Conservation (phyloP, 148 eudicot genomes). For the Rhododendron simsii region DNA sequence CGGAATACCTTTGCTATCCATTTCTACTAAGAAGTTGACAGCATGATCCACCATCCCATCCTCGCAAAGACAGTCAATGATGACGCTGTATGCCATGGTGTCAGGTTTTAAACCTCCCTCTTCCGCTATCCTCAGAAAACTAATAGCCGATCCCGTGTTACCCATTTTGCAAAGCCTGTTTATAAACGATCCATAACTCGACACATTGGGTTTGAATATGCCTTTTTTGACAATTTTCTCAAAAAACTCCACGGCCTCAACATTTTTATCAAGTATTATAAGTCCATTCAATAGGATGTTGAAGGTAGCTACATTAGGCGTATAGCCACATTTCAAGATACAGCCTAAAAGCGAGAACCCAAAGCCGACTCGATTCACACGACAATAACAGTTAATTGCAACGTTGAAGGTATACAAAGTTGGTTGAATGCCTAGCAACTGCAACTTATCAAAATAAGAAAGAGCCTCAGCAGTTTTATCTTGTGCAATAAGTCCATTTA, state of each 20-base stretch:
- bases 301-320: no score
- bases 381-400: no score
- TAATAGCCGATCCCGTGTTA: neutral
- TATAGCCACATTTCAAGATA: no score
- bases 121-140: neutral
- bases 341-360: no score
- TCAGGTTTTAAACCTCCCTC: neutral
- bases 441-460: no score
- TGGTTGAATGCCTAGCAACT: no score
- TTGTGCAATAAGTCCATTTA: no score
- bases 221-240: neutral
- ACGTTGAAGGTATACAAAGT: no score
- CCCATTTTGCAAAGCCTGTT: neutral
- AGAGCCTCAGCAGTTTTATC: no score
- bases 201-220: neutral
- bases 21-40: neutral
- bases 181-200: neutral
- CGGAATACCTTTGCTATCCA: neutral
- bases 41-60: constrained; percentile 6
- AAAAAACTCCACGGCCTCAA: neutral
- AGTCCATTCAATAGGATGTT: no score
- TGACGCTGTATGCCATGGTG: neutral
- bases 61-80: constrained; percentile 6
- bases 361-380: no score
- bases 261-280: no score